phyloP scores from a whole-genome alignment of 768 basidiomycete genomes.

The Russula griseocarnosa region DNA sequence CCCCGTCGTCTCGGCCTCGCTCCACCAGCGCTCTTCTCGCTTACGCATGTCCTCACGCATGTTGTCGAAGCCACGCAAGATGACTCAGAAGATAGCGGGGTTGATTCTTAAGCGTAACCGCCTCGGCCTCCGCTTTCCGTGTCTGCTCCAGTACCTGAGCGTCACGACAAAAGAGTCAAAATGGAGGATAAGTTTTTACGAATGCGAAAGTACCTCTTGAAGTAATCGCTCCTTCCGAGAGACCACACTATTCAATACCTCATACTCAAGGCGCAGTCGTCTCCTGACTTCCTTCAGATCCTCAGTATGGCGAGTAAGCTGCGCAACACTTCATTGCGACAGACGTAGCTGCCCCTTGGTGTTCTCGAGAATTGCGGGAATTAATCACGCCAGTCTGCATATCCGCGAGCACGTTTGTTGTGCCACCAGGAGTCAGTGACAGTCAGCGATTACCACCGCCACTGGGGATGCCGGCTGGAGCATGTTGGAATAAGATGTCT shows the following conservation, averaged over 20 bases:
- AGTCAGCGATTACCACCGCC: slow-evolving; percentile 43
- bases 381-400: slow-evolving; percentile 79
- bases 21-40: slow-evolving; percentile 63
- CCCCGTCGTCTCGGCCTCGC: slow-evolving; percentile 63
- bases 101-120: slow-evolving; percentile 66
- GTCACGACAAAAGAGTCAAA: slow-evolving; percentile 3
- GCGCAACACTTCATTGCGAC: slow-evolving; percentile 78
- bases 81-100: slow-evolving; percentile 71
- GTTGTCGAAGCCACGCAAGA: slow-evolving; percentile 67
- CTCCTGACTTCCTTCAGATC: slow-evolving; percentile 86
- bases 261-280: slow-evolving; percentile 77
- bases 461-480: slow-evolving; percentile 33
- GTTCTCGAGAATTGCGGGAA: slow-evolving; percentile 74
- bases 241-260: slow-evolving; percentile 83
- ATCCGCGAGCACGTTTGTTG: slow-evolving; percentile 84
- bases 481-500: slow-evolving; percentile 31
- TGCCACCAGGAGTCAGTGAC: slow-evolving; percentile 70
- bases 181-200: background rate
- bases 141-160: slow-evolving; percentile 74
- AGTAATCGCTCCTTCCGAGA: slow-evolving; percentile 80
- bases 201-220: slow-evolving; percentile 59
- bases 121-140: slow-evolving; percentile 79
- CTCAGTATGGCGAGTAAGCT: slow-evolving; percentile 79
- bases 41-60: slow-evolving; percentile 71
- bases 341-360: slow-evolving; percentile 77